phyloP scores from a whole-genome alignment of 2,329 filamentous ascomycete species.

The Fusarium duplospermum region DNA sequence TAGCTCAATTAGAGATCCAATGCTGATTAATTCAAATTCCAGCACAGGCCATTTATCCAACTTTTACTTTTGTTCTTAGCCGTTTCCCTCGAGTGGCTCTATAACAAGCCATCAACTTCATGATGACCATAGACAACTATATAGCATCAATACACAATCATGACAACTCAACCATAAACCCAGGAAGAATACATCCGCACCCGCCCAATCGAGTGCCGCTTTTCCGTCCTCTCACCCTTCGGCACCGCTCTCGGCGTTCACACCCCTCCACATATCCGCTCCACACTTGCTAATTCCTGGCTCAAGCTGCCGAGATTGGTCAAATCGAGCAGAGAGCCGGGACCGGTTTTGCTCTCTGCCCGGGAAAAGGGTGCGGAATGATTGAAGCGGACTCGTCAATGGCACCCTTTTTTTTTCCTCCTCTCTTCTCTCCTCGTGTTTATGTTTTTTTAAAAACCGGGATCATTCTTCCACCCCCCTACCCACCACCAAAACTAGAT shows the following conservation, averaged over 20 bases:
- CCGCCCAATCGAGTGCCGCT: conserved; percentile 19
- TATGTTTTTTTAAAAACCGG: conserved; percentile 7
- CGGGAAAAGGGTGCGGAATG: not conserved
- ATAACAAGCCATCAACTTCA: not conserved
- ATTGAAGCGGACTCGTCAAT: not conserved
- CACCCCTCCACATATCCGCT: not conserved
- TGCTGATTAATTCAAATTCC: not conserved
- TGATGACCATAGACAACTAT: not conserved
- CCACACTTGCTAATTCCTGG: conserved; percentile 3
- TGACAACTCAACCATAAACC: not conserved
- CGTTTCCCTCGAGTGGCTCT: not conserved
- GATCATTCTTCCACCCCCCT: conserved; percentile 31
- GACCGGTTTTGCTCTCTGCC: not conserved
- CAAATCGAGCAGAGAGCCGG: conserved; percentile 13
- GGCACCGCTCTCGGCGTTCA: conserved; percentile 34
- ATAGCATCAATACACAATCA: not conserved
- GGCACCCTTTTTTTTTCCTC: not conserved
- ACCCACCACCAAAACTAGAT: conserved; percentile 1
- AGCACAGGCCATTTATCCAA: not conserved
- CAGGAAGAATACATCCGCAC: conserved; percentile 8
- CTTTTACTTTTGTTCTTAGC: not conserved
- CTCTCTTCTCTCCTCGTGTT: not conserved
- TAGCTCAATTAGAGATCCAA: not conserved
- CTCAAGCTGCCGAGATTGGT: conserved; percentile 32
- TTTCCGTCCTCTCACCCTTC: conserved; percentile 8